Evolutionary conservation across 306 rosid species (phyloP).

Genomic region (Dalbergia cultrata): DNA sequence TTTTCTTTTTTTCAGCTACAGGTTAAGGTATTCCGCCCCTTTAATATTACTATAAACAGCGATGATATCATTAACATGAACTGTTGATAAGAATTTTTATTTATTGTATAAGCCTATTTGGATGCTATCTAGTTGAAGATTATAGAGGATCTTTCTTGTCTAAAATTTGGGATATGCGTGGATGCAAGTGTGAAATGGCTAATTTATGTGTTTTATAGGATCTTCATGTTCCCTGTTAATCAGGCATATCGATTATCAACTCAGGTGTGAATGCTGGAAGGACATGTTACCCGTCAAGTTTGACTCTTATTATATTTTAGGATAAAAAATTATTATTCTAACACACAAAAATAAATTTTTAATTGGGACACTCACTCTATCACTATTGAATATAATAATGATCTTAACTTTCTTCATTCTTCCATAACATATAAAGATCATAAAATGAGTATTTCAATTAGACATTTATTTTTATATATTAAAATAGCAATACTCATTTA

Average conservation of each 20-base stretch:
- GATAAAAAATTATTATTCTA: no score
- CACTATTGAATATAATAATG: no score
- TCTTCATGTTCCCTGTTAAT: constrained; percentile 58
- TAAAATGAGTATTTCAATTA: no score
- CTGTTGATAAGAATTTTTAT: constrained; percentile 36
- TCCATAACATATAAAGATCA: no score
- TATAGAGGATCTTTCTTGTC: constrained; percentile 56
- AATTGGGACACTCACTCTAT: no score
- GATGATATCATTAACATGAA: constrained; percentile 41
- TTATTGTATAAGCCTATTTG: constrained; percentile 35
- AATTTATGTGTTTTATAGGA: constrained; percentile 48
- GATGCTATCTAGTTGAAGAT: constrained; percentile 52
- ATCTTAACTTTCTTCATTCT: no score
- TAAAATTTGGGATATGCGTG: constrained; percentile 47
- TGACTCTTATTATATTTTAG: constrained; percentile 22
- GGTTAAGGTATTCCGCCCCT: constrained; percentile 27
- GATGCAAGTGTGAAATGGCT: constrained; percentile 46
- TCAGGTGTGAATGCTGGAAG: constrained; percentile 45
- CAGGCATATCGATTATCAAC: constrained; percentile 53
- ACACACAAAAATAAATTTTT: no score
- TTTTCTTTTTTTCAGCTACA: neutral
- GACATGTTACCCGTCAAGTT: constrained; percentile 41
- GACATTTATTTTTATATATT: no score
- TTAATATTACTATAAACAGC: constrained; percentile 32
- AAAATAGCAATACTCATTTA: no score